Percentiles rank a stretch among this genome's conserved stretches.
phyloP scores from a whole-genome alignment of 1,139 yeast genomes.

The Trichomonascaceae sp. region DNA sequence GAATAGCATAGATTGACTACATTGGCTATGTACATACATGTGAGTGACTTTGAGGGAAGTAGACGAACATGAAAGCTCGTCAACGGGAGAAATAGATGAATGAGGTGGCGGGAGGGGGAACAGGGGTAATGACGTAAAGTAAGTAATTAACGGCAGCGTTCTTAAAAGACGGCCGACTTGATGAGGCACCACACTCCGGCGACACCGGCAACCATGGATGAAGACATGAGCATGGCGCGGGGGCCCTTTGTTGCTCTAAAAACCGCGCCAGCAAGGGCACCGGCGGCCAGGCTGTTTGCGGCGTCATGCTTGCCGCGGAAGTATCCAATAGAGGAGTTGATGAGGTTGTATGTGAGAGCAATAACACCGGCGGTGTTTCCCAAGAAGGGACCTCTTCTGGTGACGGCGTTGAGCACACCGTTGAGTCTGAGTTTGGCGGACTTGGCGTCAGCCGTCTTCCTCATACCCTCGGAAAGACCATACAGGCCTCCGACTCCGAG shows the following conservation, averaged over 20 bases:
- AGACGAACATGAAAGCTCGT: no score
- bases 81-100: no score
- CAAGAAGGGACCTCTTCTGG: slow-evolving; percentile 89
- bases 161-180: slow-evolving; percentile 34
- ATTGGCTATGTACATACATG: no score
- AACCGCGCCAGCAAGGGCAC: slow-evolving; percentile 85
- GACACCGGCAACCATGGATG: slow-evolving; percentile 75
- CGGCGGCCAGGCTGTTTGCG: slow-evolving; percentile 71
- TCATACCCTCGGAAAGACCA: slow-evolving; percentile 78
- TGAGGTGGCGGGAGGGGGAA: no score
- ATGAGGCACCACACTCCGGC: slow-evolving; percentile 90
- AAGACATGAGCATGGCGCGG: slow-evolving; percentile 77
- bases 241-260: slow-evolving; percentile 79
- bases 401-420: slow-evolving; percentile 80
- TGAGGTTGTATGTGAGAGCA: slow-evolving; percentile 75
- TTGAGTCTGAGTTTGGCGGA: slow-evolving; percentile 71
- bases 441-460: slow-evolving; percentile 58
- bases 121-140: no score
- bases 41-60: no score
- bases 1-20: no score
- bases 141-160: no score
- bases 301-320: slow-evolving; percentile 81
- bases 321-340: slow-evolving; percentile 68
- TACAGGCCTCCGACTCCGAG: slow-evolving; percentile 76
- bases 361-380: slow-evolving; percentile 94